phyloP scores from a whole-genome alignment of 441 rosid species.

The Raphanus hybrid region DNA sequence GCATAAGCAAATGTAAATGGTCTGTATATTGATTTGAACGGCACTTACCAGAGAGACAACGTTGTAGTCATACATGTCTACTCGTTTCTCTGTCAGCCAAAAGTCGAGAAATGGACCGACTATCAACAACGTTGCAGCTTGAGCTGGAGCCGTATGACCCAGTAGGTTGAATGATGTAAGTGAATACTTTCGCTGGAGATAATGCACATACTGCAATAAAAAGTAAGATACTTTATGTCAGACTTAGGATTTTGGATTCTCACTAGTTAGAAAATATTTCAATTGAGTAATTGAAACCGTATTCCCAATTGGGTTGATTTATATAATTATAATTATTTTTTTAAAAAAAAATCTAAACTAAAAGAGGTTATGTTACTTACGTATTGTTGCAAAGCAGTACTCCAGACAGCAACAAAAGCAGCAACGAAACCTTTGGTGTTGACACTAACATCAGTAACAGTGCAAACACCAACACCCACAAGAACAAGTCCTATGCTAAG shows the following conservation, averaged over 20 bases:
- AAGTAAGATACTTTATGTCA: background rate
- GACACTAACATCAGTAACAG: slow-evolving; percentile 71
- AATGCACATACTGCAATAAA: slow-evolving; percentile 63
- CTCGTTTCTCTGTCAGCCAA: slow-evolving; percentile 63
- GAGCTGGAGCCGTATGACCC: slow-evolving; percentile 78
- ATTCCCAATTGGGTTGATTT: too few species aligned
- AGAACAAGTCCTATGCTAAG: slow-evolving; percentile 63
- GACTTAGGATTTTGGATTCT: too few species aligned
- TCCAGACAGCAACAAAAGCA: slow-evolving; percentile 69
- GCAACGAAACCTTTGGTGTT: slow-evolving; percentile 61
- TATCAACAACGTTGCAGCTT: slow-evolving; percentile 62
- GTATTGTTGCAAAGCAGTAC: slow-evolving; percentile 67
- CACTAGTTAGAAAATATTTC: too few species aligned
- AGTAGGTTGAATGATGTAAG: slow-evolving; percentile 68
- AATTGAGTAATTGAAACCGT: too few species aligned
- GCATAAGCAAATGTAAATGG: background rate
- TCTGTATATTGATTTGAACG: background rate
- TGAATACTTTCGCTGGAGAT: slow-evolving; percentile 59
- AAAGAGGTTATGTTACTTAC: slow-evolving; percentile 38
- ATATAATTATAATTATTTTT: too few species aligned
- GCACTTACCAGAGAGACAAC: slow-evolving; percentile 54
- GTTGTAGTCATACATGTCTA: slow-evolving; percentile 54
- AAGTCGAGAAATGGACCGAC: slow-evolving; percentile 67
- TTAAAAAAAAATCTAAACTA: too few species aligned
- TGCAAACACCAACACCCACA: slow-evolving; percentile 73